phyloP scores from a whole-genome alignment of 768 basidiomycete genomes.

The Mycena haematopus region DNA sequence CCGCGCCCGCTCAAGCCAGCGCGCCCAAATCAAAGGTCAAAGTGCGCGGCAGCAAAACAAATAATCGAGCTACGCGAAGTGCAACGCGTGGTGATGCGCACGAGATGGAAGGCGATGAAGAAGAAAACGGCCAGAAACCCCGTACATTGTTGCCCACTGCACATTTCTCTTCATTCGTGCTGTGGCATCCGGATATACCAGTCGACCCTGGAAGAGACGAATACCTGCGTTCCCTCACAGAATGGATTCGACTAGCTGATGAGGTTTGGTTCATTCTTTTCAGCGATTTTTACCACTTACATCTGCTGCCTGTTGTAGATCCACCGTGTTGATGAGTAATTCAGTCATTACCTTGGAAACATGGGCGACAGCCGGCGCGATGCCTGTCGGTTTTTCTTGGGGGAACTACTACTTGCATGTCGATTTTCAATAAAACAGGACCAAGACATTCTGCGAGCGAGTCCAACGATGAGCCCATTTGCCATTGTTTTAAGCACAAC shows the following conservation, averaged over 20 bases:
- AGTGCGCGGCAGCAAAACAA: conserved; percentile 16
- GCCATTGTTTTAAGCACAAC: too few relatives aligned
- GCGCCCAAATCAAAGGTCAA: conserved; percentile 28
- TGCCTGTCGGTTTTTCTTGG: background rate
- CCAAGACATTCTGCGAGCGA: background rate
- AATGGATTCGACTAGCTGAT: conserved; percentile 72
- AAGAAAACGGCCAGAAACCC: conserved; percentile 30
- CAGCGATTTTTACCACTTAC: background rate
- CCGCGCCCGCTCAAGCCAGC: conserved; percentile 13
- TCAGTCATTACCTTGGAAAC: conserved; percentile 15
- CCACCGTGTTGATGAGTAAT: conserved; percentile 21
- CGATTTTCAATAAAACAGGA: background rate
- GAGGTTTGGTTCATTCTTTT: conserved; percentile 52
- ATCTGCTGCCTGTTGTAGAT: conserved; percentile 7
- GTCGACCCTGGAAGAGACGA: conserved; percentile 76
- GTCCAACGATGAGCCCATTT: background rate
- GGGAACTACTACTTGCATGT: too few relatives aligned
- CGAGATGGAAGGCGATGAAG: conserved; percentile 30
- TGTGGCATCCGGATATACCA: conserved; percentile 79
- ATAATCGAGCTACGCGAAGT: conserved; percentile 36
- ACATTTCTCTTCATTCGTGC: conserved; percentile 68
- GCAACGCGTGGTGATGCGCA: conserved; percentile 27
- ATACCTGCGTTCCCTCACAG: conserved; percentile 68
- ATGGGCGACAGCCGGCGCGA: background rate
- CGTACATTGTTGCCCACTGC: conserved; percentile 54